A percentile compares a stretch with the other conserved stretches of the same genome.
Evolutionary conservation across 805 yeast genomes (phyloP).

Genomic region (Priceomyces fermenticarens): DNA sequence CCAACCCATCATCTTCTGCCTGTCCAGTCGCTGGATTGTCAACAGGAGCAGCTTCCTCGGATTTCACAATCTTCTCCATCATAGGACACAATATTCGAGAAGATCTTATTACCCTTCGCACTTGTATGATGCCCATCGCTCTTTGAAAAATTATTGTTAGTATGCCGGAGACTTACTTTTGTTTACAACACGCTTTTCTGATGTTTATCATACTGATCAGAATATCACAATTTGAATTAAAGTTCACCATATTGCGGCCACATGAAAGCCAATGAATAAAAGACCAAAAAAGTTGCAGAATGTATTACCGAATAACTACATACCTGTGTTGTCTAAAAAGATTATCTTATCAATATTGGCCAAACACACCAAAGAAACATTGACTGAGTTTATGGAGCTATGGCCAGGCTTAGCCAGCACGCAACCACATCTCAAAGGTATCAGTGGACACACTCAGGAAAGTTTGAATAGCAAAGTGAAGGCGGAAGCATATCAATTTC

Average conservation of each 20-base stretch:
- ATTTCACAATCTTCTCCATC: not conserved
- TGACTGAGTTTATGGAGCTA: slow-evolving; percentile 26
- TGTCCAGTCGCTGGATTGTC: not conserved
- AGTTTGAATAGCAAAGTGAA: slow-evolving; percentile 18
- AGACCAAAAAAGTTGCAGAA: slow-evolving; percentile 9
- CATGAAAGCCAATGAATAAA: slow-evolving; percentile 3
- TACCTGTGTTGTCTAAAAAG: slow-evolving; percentile 27
- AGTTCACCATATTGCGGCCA: too few species aligned
- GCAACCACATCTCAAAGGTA: slow-evolving; percentile 20
- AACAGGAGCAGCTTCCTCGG: not conserved
- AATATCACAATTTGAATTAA: too few species aligned
- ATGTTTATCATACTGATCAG: not conserved
- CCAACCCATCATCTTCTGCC: slow-evolving; percentile 34
- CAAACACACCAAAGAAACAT: slow-evolving; percentile 29
- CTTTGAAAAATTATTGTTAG: not conserved
- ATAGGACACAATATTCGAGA: not conserved
- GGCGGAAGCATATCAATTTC: slow-evolving; percentile 11
- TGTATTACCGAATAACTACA: slow-evolving; percentile 37
- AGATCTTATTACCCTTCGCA: not conserved
- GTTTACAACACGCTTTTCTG: slow-evolving; percentile 1
- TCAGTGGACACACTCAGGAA: slow-evolving; percentile 14
- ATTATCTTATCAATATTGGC: slow-evolving; percentile 18
- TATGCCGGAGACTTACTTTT: not conserved
- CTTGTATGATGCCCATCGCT: slow-evolving; percentile 4
- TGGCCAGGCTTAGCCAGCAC: slow-evolving; percentile 35